Conservation (phyloP, 78 protist genomes). For the Bodo saltans region DNA sequence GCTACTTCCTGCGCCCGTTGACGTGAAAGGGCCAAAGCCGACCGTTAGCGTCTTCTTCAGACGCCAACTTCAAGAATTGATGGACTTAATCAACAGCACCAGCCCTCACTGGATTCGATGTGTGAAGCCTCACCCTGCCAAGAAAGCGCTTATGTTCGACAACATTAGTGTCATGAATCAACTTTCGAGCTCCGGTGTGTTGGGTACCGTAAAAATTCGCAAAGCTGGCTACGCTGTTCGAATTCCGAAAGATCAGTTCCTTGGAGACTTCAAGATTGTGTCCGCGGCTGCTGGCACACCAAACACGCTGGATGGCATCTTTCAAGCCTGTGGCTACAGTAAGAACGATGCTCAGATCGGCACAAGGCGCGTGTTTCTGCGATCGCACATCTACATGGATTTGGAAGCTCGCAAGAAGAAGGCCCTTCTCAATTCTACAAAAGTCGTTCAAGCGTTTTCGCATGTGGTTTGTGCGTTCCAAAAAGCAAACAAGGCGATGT, state of each 20-base stretch:
- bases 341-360: slow-evolving; percentile 16
- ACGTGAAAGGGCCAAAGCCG: neutral
- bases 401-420: neutral
- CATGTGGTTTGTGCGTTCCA: neutral
- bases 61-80: slow-evolving; percentile 44
- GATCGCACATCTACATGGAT: neutral
- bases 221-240: slow-evolving; percentile 39
- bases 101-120: slow-evolving; percentile 55
- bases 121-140: slow-evolving; percentile 52
- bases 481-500: neutral
- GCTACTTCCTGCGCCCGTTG: slow-evolving; percentile 11
- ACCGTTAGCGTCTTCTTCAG: slow-evolving; percentile 29
- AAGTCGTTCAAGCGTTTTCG: neutral
- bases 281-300: neutral
- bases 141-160: slow-evolving; percentile 4
- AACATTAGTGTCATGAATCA: neutral
- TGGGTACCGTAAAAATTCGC: slow-evolving; percentile 26
- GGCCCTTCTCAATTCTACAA: neutral
- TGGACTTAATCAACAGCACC: slow-evolving; percentile 53
- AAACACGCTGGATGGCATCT: neutral
- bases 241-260: neutral
- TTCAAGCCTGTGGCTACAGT: neutral
- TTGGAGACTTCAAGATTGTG: neutral
- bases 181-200: slow-evolving; percentile 21
- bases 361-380: slow-evolving; percentile 18